Evolutionary conservation across 2,329 filamentous ascomycete genomes (phyloP).

Genomic region (Alternaria sp.): DNA sequence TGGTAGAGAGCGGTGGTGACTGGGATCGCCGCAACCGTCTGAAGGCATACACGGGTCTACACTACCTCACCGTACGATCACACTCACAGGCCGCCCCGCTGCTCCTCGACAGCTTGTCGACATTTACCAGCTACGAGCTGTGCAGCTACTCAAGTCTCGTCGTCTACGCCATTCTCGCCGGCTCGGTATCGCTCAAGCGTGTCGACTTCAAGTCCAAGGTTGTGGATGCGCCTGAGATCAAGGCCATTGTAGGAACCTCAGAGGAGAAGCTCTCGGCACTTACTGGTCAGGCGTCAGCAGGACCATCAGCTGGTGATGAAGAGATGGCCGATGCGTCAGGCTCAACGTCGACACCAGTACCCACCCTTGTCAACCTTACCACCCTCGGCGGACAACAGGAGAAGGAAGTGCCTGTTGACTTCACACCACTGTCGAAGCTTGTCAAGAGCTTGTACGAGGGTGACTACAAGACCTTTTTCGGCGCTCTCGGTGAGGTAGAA

Average conservation of each 20-base stretch:
- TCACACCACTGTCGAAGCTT: slow-evolving; percentile 83
- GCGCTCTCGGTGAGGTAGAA: slow-evolving; percentile 86
- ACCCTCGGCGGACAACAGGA: slow-evolving; percentile 83
- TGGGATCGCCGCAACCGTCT: slow-evolving; percentile 98
- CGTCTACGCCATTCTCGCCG: slow-evolving; percentile 93
- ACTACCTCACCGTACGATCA: slow-evolving; percentile 89
- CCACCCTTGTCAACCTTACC: slow-evolving; percentile 86
- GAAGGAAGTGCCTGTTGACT: slow-evolving; percentile 84
- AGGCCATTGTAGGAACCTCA: slow-evolving; percentile 89
- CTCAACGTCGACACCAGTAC: slow-evolving; percentile 61
- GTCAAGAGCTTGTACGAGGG: slow-evolving; percentile 93
- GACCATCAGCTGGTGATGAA: slow-evolving; percentile 78
- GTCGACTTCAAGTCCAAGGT: slow-evolving; percentile 99
- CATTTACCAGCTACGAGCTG: slow-evolving; percentile 97
- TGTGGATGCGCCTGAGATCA: slow-evolving; percentile 97
- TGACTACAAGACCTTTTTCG: slow-evolving; percentile 94
- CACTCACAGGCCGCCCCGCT: slow-evolving; percentile 90
- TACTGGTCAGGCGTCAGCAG: slow-evolving; percentile 80
- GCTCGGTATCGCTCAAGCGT: slow-evolving; percentile 91
- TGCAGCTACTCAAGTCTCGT: slow-evolving; percentile 96
- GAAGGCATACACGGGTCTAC: slow-evolving; percentile 96
- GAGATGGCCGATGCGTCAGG: slow-evolving; percentile 70
- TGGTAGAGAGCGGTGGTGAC: slow-evolving; percentile 95
- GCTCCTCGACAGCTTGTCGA: slow-evolving; percentile 94
- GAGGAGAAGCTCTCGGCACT: slow-evolving; percentile 88